Evolutionary conservation across 768 basidiomycete species (phyloP).

Genomic region (Scleroderma bovista): DNA sequence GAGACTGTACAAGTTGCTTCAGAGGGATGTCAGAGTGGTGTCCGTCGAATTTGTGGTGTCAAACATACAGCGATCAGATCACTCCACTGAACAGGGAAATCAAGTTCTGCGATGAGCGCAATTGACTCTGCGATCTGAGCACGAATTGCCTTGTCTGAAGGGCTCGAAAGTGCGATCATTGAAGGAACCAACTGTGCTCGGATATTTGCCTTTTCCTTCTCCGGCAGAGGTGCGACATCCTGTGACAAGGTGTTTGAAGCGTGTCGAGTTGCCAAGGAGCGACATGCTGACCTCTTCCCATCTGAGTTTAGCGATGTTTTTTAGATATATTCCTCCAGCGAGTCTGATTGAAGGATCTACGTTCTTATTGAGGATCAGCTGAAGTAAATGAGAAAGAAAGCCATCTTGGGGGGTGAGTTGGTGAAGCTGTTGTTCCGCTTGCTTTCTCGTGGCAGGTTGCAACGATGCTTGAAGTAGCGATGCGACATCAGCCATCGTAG

Average conservation of each 20-base stretch:
- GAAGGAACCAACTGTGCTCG: constrained; percentile 79
- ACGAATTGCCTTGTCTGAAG: constrained; percentile 66
- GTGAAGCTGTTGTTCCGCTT: constrained; percentile 75
- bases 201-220: constrained; percentile 67
- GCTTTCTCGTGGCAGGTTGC: constrained; percentile 61
- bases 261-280: background rate
- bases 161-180: constrained; percentile 80
- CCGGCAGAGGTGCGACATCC: constrained; percentile 69
- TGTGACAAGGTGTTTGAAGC: constrained; percentile 21
- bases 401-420: constrained; percentile 64
- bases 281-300: constrained; percentile 74
- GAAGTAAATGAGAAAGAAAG: constrained; percentile 75
- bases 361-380: constrained; percentile 67
- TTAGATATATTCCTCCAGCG: constrained; percentile 85
- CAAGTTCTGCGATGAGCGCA: constrained; percentile 82
- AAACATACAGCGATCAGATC: constrained; percentile 82
- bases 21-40: background rate
- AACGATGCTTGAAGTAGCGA: constrained; percentile 68
- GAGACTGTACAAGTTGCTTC: constrained; percentile 83
- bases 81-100: constrained; percentile 88
- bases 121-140: constrained; percentile 92
- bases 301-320: constrained; percentile 80
- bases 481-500: constrained; percentile 61
- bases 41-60: background rate
- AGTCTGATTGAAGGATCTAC: constrained; percentile 68